Evolutionary conservation across 2,329 filamentous ascomycete genomes (phyloP).

Genomic region (Tolypocladium guangdongense): DNA sequence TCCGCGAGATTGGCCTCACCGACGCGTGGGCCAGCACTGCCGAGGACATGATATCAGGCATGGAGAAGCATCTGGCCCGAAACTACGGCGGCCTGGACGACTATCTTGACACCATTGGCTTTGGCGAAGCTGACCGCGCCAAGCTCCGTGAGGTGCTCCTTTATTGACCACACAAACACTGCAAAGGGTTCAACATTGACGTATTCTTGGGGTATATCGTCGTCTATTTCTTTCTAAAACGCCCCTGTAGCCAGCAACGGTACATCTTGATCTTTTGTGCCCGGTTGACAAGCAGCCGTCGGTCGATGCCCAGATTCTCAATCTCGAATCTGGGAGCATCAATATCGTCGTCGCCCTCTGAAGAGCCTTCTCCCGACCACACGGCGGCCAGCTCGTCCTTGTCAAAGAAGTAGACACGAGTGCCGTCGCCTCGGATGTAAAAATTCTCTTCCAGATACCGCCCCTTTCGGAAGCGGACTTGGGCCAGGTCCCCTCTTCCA

Average conservation of each 20-base stretch:
- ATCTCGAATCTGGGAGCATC: constrained; percentile 49
- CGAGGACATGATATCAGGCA: constrained; percentile 47
- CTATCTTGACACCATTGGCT: constrained; percentile 57
- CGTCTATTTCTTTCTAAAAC: constrained; percentile 58
- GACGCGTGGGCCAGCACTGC: constrained; percentile 63
- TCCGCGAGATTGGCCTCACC: constrained; percentile 57
- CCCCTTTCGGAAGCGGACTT: constrained; percentile 94
- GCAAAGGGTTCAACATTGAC: background rate
- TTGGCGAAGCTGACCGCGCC: constrained; percentile 32
- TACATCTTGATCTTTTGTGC: constrained; percentile 95
- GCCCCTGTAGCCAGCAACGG: constrained; percentile 86
- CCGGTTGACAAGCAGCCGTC: constrained; percentile 83
- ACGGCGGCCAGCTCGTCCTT: constrained; percentile 69
- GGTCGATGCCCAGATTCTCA: constrained; percentile 71
- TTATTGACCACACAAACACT: constrained; percentile 18
- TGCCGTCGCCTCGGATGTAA: constrained; percentile 91
- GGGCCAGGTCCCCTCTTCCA: constrained; percentile 85
- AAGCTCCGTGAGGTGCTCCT: constrained; percentile 30
- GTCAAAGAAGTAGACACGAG: constrained; percentile 95
- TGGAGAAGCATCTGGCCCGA: constrained; percentile 45
- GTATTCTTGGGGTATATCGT: constrained; percentile 4
- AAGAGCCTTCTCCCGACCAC: constrained; percentile 47
- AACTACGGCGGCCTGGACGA: constrained; percentile 54
- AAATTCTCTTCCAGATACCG: constrained; percentile 94
- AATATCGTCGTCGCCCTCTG: constrained; percentile 9